These are phyloP conservation scores for Hanseniaspora gamundiae DNA, from an alignment of 1,139 yeast species.

Conservation along the genomic window DNA sequence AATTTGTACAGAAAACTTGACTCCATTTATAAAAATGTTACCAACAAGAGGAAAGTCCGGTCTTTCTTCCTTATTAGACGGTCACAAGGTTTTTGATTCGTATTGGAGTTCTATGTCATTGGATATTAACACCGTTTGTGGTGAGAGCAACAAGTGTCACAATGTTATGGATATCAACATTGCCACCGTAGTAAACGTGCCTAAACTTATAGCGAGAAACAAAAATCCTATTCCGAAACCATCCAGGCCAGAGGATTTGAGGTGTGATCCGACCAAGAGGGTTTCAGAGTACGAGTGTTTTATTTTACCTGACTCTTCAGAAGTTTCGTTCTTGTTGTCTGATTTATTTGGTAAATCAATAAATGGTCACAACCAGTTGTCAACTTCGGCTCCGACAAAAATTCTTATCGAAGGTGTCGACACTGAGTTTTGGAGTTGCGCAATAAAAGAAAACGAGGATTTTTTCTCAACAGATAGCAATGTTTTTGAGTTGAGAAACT, in stretches of 20 bases:
- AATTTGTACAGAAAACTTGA: conserved; percentile 90
- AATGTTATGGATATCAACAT: conserved; percentile 58
- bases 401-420: conserved; percentile 33
- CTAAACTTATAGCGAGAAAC: conserved; percentile 49
- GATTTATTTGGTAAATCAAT: conserved; percentile 61
- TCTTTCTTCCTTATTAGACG: conserved; percentile 71
- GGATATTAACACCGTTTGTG: conserved; percentile 57
- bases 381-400: conserved; percentile 26
- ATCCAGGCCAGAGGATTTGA: conserved; percentile 47
- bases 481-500: conserved; percentile 28
- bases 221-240: conserved; percentile 76
- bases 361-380: conserved; percentile 49
- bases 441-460: conserved; percentile 15
- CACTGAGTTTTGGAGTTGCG: conserved; percentile 35
- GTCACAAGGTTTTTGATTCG: conserved; percentile 91
- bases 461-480: conserved; percentile 23
- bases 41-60: conserved; percentile 95
- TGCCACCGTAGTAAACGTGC: conserved; percentile 62
- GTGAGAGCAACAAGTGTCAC: conserved; percentile 29
- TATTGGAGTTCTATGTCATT: conserved; percentile 92
- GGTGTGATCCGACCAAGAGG: conserved; percentile 57
- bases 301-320: conserved; percentile 49
- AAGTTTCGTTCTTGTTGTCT: conserved; percentile 42
- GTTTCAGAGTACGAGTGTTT: conserved; percentile 60
- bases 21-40: conserved; percentile 80